Evolutionary conservation across 805 yeast genomes (phyloP).

Genomic region (Ogataea pignaliae): DNA sequence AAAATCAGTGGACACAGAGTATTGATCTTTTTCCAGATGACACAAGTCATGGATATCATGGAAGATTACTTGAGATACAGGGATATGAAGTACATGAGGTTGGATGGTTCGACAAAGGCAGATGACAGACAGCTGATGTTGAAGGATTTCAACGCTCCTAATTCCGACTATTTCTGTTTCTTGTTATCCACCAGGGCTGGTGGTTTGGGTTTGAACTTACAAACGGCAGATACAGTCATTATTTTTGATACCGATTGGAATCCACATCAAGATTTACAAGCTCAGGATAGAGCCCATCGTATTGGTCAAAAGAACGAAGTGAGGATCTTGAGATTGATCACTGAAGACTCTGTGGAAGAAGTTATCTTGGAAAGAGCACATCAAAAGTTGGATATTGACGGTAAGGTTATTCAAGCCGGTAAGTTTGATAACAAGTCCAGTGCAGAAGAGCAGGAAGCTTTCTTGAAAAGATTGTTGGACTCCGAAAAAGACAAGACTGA

Average conservation of each 20-base stretch:
- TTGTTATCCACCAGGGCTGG: constrained; percentile 83
- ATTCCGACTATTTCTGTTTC: constrained; percentile 75
- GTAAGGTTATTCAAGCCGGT: constrained; percentile 89
- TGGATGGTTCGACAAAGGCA: constrained; percentile 81
- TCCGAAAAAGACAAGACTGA: constrained; percentile 52
- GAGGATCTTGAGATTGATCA: constrained; percentile 71
- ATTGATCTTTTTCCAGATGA: constrained; percentile 82
- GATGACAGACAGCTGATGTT: constrained; percentile 77
- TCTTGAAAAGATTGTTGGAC: constrained; percentile 65
- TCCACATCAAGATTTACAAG: constrained; percentile 88
- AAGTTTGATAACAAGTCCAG: constrained; percentile 83
- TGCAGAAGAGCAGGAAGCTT: constrained; percentile 82
- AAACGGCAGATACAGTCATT: constrained; percentile 83
- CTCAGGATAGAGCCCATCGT: constrained; percentile 87
- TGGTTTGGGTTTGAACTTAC: constrained; percentile 81
- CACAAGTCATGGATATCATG: constrained; percentile 87
- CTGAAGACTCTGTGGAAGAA: constrained; percentile 81
- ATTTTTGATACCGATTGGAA: constrained; percentile 90
- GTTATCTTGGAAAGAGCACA: constrained; percentile 78
- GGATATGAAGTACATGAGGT: constrained; percentile 65
- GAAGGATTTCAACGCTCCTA: constrained; percentile 68
- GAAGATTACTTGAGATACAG: constrained; percentile 72
- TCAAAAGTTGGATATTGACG: constrained; percentile 80
- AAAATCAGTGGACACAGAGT: constrained; percentile 74
- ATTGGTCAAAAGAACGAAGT: constrained; percentile 89